Conservation (phyloP, 768 basidiomycete genomes). For the Boletales sp. region DNA sequence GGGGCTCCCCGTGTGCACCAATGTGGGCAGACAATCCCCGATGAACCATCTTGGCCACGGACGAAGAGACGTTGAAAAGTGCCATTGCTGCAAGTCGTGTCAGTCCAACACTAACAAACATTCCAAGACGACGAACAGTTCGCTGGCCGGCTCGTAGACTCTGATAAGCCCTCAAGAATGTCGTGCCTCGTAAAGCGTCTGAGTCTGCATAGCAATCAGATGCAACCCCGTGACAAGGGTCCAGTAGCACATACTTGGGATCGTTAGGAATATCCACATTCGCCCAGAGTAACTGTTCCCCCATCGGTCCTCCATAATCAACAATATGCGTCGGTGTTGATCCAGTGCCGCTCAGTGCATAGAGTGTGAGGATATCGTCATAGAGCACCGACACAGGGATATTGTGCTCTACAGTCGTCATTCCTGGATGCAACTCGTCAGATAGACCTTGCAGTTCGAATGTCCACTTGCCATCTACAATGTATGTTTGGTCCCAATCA, state of each 20-base stretch:
- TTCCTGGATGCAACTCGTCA: conserved; percentile 39
- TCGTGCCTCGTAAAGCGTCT: conserved; percentile 64
- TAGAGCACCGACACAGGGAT: conserved; percentile 63
- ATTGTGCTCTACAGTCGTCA: conserved; percentile 75
- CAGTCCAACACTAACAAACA: not conserved
- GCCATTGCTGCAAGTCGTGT: conserved; percentile 45
- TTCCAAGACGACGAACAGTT: conserved; percentile 43
- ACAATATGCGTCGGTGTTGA: conserved; percentile 74
- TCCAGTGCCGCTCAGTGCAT: conserved; percentile 64
- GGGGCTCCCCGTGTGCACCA: conserved; percentile 73
- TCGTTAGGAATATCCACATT: conserved; percentile 61
- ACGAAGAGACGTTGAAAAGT: conserved; percentile 65
- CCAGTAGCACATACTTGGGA: conserved; percentile 47
- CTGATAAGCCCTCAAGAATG: conserved; percentile 54
- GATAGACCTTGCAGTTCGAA: not conserved
- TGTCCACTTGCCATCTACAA: conserved; percentile 58
- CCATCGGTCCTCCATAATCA: conserved; percentile 69
- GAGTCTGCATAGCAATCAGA: conserved; percentile 39
- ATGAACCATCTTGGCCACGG: conserved; percentile 65
- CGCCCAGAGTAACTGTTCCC: conserved; percentile 71
- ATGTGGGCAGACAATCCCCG: conserved; percentile 61
- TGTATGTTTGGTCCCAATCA: conserved; percentile 78
- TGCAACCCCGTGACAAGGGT: not conserved
- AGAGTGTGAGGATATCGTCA: conserved; percentile 64
- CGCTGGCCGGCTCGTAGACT: conserved; percentile 56